Base-by-base conservation (phyloP, 345 rosid species). In the Clausena lansium region DNA sequence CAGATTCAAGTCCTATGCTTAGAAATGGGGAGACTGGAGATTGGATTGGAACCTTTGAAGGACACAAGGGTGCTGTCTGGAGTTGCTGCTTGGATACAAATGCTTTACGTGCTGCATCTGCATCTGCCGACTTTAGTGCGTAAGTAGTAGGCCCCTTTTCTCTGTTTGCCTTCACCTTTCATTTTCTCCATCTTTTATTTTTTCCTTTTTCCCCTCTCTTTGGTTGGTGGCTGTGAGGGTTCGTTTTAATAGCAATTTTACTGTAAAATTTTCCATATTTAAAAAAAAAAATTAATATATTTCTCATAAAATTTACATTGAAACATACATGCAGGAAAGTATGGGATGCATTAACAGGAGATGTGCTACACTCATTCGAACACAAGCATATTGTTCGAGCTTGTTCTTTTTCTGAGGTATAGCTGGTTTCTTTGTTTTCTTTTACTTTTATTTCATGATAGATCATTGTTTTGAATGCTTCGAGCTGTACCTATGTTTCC, bases 1-100 rank as follows among this genome's bases (percentile, higher is more conserved):
- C 79, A 85, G 88, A 85, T 81, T 83, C 86, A 32, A 83, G 76
- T 81, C 88, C 86, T 52, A 85, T 85, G 88, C 76, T 85, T 70
- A 85, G 86, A 81, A 85, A 85, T 73, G 88, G 88, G 59, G 88
- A 83, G 82, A 85, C 84, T 69, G 88, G 88, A 50, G 88, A 85
- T 76, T 85, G 88, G 88, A 81, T 85, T 69, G 88, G 88, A 36
- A 85, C 88, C 6, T 85, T 85, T 85, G 88, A 85, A 79, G 88
- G 88, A 60, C 88, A 85, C 61, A 85, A 85, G 76, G 88, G 88
- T 76, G 88, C 88, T 14, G 88, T 85, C 35, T 85, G 88, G 88
- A 85, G 88, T 67, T 83, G 84, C 70, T 83, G 86, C 74, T 73
- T 85, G 75, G 88, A 85, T 74, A 76, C 81, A 41, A 83, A 76